Evolutionary conservation across 352 stramenopile species (phyloP), one percentile per base, ranked within the genome.

Genomic region (Paralagenidium karlingii): DNA sequence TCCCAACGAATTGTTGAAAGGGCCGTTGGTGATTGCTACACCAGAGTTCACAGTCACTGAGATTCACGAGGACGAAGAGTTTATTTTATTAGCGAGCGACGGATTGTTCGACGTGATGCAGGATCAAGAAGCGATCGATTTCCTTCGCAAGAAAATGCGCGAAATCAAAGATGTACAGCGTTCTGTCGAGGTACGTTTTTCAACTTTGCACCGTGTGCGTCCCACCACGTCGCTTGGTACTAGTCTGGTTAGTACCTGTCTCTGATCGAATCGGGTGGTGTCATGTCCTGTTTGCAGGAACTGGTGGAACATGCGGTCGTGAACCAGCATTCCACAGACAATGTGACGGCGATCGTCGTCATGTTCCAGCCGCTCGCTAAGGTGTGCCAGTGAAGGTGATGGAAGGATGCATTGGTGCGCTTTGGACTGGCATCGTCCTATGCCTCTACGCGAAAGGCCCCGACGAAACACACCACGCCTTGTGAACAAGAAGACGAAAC

Each of bases 1-100:
- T 40, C 76, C 76, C 31, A 86, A 85, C 29, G 77, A 90, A 15
- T 86, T 90, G 28, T 51, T 90, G 1, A 90, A 90, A 43, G 77
- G 77, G 1, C 77, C 77, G 10, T 29, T 90, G 15, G 77, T 90
- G 16, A 90, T 90, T 20, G 49, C 70, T 1, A 87, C 74, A 7
- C 77, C 77, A 6, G 77, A 90, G 40, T 57, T 90, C 26, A 86
- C 77, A 2, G 46, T 71, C 13, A 83, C 68, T 3, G 68, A 86
- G 40, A 46, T 87, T 2, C 71, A 24, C 77, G 67, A 73, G 12
- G 60, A 82, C 34, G 79, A 83, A 33, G 75, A 91, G 43, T 91
- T 91, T 38, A 21, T 91, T 8, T 38, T 91, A 45, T 39, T 91
- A 3, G 77, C 70, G 6, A 87, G 77, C 46, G 77, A 91, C 24